Conservation (phyloP, 129 eudicot genomes). For the Ambrosia artemisiifolia region DNA sequence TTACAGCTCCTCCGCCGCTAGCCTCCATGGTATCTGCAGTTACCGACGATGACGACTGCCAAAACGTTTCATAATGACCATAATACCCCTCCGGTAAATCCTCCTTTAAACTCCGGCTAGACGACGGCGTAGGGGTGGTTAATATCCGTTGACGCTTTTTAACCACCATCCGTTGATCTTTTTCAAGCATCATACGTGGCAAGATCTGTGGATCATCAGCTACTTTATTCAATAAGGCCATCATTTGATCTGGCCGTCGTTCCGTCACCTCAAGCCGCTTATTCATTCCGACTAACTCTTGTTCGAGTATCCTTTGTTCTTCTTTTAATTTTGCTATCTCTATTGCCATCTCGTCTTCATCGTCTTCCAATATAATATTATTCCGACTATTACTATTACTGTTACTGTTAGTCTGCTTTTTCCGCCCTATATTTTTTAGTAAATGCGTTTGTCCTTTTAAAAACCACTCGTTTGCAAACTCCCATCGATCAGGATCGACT, state of each 20-base stretch:
- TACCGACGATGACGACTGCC: constrained; percentile 18
- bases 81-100: constrained; percentile 33
- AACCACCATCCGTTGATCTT: constrained; percentile 36
- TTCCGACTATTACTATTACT: neutral
- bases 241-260: constrained; percentile 77
- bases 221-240: constrained; percentile 65
- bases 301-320: constrained; percentile 57
- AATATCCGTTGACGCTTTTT: constrained; percentile 45
- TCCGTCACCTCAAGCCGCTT: constrained; percentile 73
- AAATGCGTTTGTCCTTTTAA: constrained; percentile 56
- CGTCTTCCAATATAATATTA: constrained; percentile 14
- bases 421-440: constrained; percentile 43
- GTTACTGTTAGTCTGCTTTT: constrained; percentile 25
- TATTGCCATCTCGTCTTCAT: constrained; percentile 37
- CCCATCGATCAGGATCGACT: constrained; percentile 83
- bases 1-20: neutral
- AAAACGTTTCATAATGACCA: constrained; percentile 18
- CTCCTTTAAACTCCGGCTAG: constrained; percentile 18
- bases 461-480: constrained; percentile 82
- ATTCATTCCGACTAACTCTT: constrained; percentile 59
- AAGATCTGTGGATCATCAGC: constrained; percentile 70
- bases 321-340: constrained; percentile 56
- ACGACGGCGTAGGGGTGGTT: constrained; percentile 31
- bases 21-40: neutral
- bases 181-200: constrained; percentile 53